Percentiles rank a stretch among this genome's conserved stretches.
Evolutionary conservation across 177 flowering plant species (phyloP).

Genomic region (Vitis hybrid): DNA sequence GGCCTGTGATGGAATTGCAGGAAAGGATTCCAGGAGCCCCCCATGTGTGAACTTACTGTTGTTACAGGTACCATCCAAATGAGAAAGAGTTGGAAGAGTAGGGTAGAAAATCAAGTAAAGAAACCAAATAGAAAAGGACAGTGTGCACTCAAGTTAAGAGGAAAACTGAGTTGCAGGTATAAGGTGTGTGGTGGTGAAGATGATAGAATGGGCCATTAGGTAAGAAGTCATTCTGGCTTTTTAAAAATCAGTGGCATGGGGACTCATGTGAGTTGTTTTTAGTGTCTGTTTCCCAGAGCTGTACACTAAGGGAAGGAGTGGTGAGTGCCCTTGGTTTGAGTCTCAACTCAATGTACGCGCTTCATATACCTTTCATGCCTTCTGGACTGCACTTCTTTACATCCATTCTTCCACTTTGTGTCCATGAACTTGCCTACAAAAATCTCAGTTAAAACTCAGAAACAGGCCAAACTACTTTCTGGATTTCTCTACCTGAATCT

Average conservation of each 20-base stretch:
- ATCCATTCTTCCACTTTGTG: too few species aligned
- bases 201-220: slow-evolving; percentile 2
- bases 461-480: too few species aligned
- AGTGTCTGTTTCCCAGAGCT: too few species aligned
- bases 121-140: slow-evolving; percentile 11
- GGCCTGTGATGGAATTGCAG: slow-evolving; percentile 14
- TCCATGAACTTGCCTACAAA: too few species aligned
- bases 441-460: too few species aligned
- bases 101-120: not conserved
- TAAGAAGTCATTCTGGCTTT: not conserved
- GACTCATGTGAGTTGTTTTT: slow-evolving; percentile 10
- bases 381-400: too few species aligned
- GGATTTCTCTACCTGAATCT: too few species aligned
- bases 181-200: slow-evolving; percentile 10
- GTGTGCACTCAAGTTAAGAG: slow-evolving; percentile 1
- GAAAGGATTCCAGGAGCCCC: slow-evolving; percentile 8
- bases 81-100: not conserved
- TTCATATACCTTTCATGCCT: too few species aligned
- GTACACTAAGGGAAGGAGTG: too few species aligned
- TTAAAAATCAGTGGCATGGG: slow-evolving; percentile 8
- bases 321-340: too few species aligned
- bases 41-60: slow-evolving; percentile 17
- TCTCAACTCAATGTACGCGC: too few species aligned
- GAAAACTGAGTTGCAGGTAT: not conserved
- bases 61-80: not conserved